A percentile compares a stretch with the other conserved stretches of the same genome.
Evolutionary conservation across 495 filamentous ascomycete species (phyloP).

Genomic region (Polyplosphaeria fusca): DNA sequence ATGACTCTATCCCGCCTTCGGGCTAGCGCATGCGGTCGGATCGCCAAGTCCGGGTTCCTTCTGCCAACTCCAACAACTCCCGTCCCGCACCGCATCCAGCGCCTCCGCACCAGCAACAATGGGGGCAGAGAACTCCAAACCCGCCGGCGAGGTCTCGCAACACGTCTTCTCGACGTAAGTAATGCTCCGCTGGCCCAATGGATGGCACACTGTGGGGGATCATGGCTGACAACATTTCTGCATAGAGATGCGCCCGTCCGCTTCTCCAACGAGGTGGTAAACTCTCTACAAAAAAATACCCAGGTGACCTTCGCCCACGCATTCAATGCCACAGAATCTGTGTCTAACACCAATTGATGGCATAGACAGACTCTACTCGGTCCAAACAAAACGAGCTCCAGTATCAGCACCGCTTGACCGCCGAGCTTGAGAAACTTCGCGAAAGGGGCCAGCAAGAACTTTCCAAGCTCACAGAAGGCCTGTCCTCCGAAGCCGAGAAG

Average conservation of each 20-base stretch:
- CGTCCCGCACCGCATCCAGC: slow-evolving; percentile 4
- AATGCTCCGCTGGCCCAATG: slow-evolving; percentile 3
- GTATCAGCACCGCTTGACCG: slow-evolving; percentile 80
- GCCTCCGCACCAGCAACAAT: slow-evolving; percentile 31
- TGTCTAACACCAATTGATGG: too few species aligned
- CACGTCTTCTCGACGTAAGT: slow-evolving; percentile 44
- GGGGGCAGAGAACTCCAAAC: slow-evolving; percentile 42
- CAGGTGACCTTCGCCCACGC: too few species aligned
- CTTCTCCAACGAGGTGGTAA: slow-evolving; percentile 80
- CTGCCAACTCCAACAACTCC: slow-evolving; percentile 10
- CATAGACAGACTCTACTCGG: slow-evolving; percentile 81
- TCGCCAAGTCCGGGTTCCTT: slow-evolving; percentile 17
- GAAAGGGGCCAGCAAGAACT: slow-evolving; percentile 55
- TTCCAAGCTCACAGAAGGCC: slow-evolving; percentile 57
- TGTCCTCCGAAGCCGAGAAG: slow-evolving; percentile 30
- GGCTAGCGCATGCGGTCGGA: slow-evolving; percentile 6
- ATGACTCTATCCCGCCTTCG: slow-evolving; percentile 3
- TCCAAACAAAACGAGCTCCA: slow-evolving; percentile 78
- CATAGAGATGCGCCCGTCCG: slow-evolving; percentile 75
- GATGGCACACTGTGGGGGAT: neutral
- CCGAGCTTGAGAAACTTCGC: slow-evolving; percentile 76
- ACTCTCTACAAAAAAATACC: slow-evolving; percentile 74
- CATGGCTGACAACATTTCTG: slow-evolving; percentile 8
- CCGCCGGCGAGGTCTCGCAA: slow-evolving; percentile 32
- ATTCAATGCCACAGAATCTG: too few species aligned